These are phyloP conservation scores for Hyaloperonospora arabidopsidis DNA, from an alignment of 352 stramenopile genomes.

Conservation along the genomic window DNA sequence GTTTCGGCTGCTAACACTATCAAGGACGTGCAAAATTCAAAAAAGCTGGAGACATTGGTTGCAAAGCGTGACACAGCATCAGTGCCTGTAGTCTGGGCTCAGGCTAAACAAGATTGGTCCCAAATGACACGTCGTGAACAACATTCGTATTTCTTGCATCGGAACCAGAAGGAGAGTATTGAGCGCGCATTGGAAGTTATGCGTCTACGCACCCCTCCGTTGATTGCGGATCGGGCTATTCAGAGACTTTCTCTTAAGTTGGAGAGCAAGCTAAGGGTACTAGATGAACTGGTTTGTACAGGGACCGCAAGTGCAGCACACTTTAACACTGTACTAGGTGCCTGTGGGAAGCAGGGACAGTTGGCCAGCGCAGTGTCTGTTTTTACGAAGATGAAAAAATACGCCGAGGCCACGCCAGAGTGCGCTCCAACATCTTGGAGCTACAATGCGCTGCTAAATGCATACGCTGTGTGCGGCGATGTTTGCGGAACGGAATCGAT, in stretches of 20 bases:
- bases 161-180: conserved; percentile 20
- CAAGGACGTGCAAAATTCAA: conserved; percentile 5
- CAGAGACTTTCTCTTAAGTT: conserved; percentile 21
- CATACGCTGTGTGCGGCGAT: conserved; percentile 29
- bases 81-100: conserved; percentile 17
- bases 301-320: conserved; percentile 14
- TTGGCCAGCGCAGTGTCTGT: conserved; percentile 30
- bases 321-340: conserved; percentile 35
- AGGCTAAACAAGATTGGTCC: conserved; percentile 18
- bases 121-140: conserved; percentile 13
- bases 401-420: conserved; percentile 8
- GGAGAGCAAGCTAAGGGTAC: conserved; percentile 23
- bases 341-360: conserved; percentile 28
- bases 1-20: not conserved
- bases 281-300: conserved; percentile 32
- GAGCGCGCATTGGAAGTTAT: conserved; percentile 18
- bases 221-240: conserved; percentile 6
- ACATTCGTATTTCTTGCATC: conserved; percentile 15
- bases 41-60: conserved; percentile 14
- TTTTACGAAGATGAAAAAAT: conserved; percentile 31
- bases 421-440: conserved; percentile 23
- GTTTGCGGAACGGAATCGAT: conserved; percentile 25
- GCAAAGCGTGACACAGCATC: conserved; percentile 16
- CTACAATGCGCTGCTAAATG: conserved; percentile 49
- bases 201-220: not conserved